Conservation (phyloP, 805 yeast genomes). For the Vanderwaltozyma polyspora region DNA sequence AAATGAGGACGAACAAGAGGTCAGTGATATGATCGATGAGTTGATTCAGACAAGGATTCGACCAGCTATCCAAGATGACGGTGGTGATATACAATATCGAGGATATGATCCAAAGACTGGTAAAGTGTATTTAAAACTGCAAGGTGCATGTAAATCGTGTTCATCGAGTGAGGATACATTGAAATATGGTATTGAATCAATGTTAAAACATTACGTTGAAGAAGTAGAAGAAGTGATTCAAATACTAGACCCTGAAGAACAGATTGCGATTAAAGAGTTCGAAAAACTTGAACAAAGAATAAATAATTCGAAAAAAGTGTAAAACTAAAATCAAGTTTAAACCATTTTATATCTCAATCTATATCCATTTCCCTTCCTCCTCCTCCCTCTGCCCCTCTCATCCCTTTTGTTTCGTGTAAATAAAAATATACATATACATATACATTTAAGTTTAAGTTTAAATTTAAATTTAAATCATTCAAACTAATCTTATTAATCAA, state of each 20-base stretch:
- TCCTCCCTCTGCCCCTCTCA: too few relatives aligned
- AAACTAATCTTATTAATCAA: too few relatives aligned
- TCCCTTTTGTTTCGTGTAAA: too few relatives aligned
- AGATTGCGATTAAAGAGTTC: conserved; percentile 68
- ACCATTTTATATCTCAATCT: too few relatives aligned
- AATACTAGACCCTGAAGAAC: conserved; percentile 69
- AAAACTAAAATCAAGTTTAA: too few relatives aligned
- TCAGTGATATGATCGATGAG: conserved; percentile 82
- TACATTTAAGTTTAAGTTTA: too few relatives aligned
- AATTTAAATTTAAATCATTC: too few relatives aligned
- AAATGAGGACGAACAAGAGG: conserved; percentile 62
- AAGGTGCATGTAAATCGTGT: conserved; percentile 95
- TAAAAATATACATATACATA: too few relatives aligned
- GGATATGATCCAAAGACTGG: conserved; percentile 82
- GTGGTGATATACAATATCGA: conserved; percentile 88
- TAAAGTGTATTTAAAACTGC: conserved; percentile 73
- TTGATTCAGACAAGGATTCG: conserved; percentile 87
- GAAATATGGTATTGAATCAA: conserved; percentile 92
- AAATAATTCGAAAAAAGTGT: background rate
- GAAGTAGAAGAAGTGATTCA: conserved; percentile 86
- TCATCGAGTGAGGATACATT: conserved; percentile 84
- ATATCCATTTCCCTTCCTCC: too few relatives aligned
- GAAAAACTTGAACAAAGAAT: conserved; percentile 62
- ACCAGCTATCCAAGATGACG: conserved; percentile 97
- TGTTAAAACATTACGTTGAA: conserved; percentile 93